Evolutionary conservation across 768 basidiomycete species (phyloP), one percentile per base, ranked within the genome.

Genomic region (Lanmaoa rubissima): DNA sequence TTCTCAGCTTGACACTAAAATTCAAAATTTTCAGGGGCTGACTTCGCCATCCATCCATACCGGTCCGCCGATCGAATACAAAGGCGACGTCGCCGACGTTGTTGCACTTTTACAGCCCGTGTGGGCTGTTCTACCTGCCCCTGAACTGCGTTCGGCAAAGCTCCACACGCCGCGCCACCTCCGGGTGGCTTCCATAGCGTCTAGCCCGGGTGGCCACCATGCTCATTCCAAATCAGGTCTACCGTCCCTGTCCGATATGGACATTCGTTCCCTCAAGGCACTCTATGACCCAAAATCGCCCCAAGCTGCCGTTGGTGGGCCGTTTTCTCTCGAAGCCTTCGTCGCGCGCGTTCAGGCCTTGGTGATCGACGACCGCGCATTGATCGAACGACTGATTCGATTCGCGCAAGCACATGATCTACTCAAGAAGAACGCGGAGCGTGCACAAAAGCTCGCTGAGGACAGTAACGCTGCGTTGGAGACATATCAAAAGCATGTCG

Each of bases 381-480:
- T 98, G 57, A 92, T 94, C 58, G 90, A 93, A 71, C 82, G 94
- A 34, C 75, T 94, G 39, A 76, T 92, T 49, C 84, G 92, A 26
- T 90, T 93, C 63, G 94, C 91, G 2, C 87, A 92, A 71, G 91
- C 93, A 48, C 89, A 95, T 57, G 94, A 96, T 61, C 67, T 95
- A 61, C 79, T 96, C 58, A 96, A 94, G 80, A 90, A 87, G 75
- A 94, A 94, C 66, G 92, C 93, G 19, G 92, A 93, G 66, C 79
- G 92, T 48, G 94, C 92, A 21, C 90, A 94, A 78, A 93, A 92
- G 72, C 79, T 96, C 31, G 90, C 92, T 4, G 86, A 88, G 69
- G 94, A 94, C 49, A 90, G 88, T 40, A 86, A 83, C 57, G 71
- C 67, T 19, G 91, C 88, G 26, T 73, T 97, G 41, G 92, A 93